Percentiles rank a stretch among this genome's conserved stretches.
phyloP scores from a whole-genome alignment of 2,329 filamentous ascomycete genomes.

The Colletotrichum costaricense region DNA sequence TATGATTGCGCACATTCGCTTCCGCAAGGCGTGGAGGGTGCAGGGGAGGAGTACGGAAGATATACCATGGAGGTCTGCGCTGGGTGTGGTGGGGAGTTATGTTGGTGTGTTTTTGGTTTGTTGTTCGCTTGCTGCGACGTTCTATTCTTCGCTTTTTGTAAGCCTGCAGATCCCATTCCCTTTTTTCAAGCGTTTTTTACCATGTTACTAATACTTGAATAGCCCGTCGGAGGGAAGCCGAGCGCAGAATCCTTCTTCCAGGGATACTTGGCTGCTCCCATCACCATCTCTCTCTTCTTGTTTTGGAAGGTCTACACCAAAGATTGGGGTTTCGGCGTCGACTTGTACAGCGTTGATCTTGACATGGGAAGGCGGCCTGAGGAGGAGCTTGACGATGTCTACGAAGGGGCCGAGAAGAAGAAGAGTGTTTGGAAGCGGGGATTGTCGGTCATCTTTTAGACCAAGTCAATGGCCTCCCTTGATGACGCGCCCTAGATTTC shows the following conservation, averaged over 20 bases:
- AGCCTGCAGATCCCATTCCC: slow-evolving; percentile 36
- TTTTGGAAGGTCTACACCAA: slow-evolving; percentile 71
- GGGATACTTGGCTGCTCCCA: slow-evolving; percentile 65
- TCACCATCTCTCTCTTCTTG: slow-evolving; percentile 69
- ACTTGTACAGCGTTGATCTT: slow-evolving; percentile 70
- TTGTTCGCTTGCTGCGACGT: slow-evolving; percentile 77
- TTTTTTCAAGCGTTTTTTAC: background rate
- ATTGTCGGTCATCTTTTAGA: background rate
- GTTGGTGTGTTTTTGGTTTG: slow-evolving; percentile 74
- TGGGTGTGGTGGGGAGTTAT: slow-evolving; percentile 76
- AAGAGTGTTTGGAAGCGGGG: background rate
- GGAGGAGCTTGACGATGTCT: slow-evolving; percentile 64
- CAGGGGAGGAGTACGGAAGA: slow-evolving; percentile 65
- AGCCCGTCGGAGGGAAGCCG: slow-evolving; percentile 45
- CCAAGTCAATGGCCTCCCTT: background rate
- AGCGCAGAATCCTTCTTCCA: slow-evolving; percentile 67
- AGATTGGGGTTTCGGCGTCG: slow-evolving; percentile 67
- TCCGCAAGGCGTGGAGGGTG: slow-evolving; percentile 70
- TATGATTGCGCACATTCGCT: slow-evolving; percentile 73
- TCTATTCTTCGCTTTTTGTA: slow-evolving; percentile 74
- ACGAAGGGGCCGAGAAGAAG: slow-evolving; percentile 46
- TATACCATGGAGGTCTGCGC: slow-evolving; percentile 58
- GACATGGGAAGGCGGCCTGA: slow-evolving; percentile 55
- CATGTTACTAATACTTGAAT: slow-evolving; percentile 42
- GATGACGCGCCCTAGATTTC: too few relatives aligned